phyloP scores from a whole-genome alignment of 176 grass and related monocot genomes.

The Hsuehochloa calcarea region DNA sequence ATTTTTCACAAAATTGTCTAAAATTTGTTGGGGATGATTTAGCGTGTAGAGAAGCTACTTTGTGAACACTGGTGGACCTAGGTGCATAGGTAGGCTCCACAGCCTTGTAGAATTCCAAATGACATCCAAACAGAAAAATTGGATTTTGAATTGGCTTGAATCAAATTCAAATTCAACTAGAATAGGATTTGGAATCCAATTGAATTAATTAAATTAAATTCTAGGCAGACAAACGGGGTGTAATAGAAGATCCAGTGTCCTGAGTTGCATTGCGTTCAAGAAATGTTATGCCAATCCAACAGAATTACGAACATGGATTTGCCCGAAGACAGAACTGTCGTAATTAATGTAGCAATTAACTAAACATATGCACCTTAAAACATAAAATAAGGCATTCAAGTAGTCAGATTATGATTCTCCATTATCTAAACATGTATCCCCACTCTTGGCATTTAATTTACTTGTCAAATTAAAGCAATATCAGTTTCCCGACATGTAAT shows the following conservation, averaged over 20 bases:
- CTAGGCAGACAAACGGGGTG: too few relatives aligned
- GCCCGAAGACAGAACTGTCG: neutral
- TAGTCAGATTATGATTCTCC: neutral
- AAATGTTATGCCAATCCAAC: neutral
- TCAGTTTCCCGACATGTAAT: neutral
- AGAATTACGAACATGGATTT: neutral
- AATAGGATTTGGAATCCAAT: too few relatives aligned
- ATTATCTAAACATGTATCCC: neutral
- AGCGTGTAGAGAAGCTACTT: too few relatives aligned
- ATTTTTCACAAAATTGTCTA: too few relatives aligned
- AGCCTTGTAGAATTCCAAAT: too few relatives aligned
- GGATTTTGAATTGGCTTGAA: too few relatives aligned
- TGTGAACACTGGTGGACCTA: too few relatives aligned
- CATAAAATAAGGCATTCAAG: neutral
- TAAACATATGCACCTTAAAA: neutral
- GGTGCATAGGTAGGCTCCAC: too few relatives aligned
- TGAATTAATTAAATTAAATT: too few relatives aligned
- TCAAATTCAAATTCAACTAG: too few relatives aligned
- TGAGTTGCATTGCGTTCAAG: neutral
- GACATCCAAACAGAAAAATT: too few relatives aligned
- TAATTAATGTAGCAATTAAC: neutral
- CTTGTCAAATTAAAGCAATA: neutral
- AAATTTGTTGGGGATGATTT: too few relatives aligned
- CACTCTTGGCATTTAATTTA: neutral
- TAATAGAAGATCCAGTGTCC: neutral